Percentiles rank a stretch among this genome's conserved stretches.
Evolutionary conservation across 768 basidiomycete genomes (phyloP).

Genomic region (Cyathus striatus): DNA sequence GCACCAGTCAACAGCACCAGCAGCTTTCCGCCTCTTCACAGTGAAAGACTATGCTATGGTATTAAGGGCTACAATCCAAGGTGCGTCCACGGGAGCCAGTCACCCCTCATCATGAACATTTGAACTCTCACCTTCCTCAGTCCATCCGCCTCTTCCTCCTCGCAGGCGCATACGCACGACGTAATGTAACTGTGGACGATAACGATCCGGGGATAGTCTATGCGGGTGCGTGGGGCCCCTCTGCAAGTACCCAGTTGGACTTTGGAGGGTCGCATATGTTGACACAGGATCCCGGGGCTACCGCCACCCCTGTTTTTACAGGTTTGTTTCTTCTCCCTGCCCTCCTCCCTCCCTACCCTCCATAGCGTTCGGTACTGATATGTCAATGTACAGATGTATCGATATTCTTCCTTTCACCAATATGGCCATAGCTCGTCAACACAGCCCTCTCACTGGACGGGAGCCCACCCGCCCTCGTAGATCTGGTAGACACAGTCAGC

Average conservation of each 20-base stretch:
- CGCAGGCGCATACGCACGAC: slow-evolving; percentile 11
- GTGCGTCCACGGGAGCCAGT: neutral
- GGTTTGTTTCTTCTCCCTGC: neutral
- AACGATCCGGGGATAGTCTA: slow-evolving; percentile 24
- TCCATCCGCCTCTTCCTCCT: slow-evolving; percentile 9
- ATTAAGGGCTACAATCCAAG: neutral
- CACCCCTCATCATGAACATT: neutral
- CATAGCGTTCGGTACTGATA: no score
- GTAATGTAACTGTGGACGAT: slow-evolving; percentile 29
- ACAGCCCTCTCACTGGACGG: slow-evolving; percentile 34
- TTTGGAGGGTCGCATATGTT: slow-evolving; percentile 25
- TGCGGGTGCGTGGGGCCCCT: slow-evolving; percentile 22
- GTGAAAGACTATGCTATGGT: slow-evolving; percentile 1
- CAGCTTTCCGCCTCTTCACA: neutral
- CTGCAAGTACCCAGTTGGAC: slow-evolving; percentile 25
- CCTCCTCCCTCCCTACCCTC: neutral
- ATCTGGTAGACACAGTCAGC: slow-evolving; percentile 31
- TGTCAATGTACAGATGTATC: slow-evolving; percentile 41
- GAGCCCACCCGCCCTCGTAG: slow-evolving; percentile 23
- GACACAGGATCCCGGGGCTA: slow-evolving; percentile 25
- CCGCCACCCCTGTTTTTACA: slow-evolving; percentile 32
- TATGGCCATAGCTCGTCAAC: slow-evolving; percentile 41
- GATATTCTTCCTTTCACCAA: slow-evolving; percentile 36
- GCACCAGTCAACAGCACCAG: neutral
- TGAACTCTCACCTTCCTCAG: neutral